These are phyloP conservation scores for Lepraria neglecta DNA, from an alignment of 495 filamentous ascomycete species.

Conservation along the genomic window DNA sequence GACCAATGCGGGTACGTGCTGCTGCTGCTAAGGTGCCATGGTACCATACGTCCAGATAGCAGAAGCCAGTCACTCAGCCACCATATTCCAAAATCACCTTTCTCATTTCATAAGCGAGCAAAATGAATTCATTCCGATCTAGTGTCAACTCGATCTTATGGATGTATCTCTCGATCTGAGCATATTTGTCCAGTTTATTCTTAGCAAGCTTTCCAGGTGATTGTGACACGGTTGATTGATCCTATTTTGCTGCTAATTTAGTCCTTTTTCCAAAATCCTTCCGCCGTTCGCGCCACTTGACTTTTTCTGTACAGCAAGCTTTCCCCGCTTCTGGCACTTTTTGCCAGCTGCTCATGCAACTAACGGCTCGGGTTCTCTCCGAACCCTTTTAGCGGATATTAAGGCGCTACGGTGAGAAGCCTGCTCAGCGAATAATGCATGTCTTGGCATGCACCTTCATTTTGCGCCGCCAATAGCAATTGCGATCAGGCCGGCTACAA, in stretches of 20 bases:
- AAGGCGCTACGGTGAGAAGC: no score
- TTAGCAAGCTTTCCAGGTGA: conserved; percentile 3
- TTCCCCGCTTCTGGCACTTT: background rate
- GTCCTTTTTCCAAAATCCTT: background rate
- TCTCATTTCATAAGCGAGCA: background rate
- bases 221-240: background rate
- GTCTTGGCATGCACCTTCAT: no score
- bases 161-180: background rate
- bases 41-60: background rate
- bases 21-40: background rate
- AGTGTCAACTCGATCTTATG: background rate
- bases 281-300: background rate
- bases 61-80: background rate
- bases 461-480: no score
- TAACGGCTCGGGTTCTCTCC: no score
- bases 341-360: background rate
- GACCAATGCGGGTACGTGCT: conserved; percentile 3
- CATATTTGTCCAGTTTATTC: conserved; percentile 4
- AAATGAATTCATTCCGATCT: background rate
- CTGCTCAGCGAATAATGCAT: no score
- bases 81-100: background rate
- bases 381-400: no score
- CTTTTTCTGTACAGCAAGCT: background rate
- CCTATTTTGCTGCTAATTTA: conserved; percentile 12
- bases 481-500: no score